Evolutionary conservation across 768 basidiomycete species (phyloP), one percentile per base, ranked within the genome.

Genomic region (Leccinellum rugosiceps): DNA sequence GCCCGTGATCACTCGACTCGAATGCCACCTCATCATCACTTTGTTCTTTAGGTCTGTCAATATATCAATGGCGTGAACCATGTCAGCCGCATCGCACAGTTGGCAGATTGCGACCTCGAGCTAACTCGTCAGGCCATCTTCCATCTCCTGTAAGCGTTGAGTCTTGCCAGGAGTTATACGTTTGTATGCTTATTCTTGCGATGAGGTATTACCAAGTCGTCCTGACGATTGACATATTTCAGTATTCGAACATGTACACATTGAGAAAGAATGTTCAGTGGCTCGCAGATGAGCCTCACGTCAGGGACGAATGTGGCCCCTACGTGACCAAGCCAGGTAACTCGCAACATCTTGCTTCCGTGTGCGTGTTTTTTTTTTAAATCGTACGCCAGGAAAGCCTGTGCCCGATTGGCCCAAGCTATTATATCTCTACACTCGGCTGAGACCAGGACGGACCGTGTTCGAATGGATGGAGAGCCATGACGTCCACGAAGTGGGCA

Each of bases 211-310:
- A 98, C 69, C 93, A 97, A 75, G 94, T 95, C 43, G 86, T 97
- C 62, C 94, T 98, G 90, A 90, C 87, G 60, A 85, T 95, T 54
- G 97, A 99, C 75, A 92, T 98, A 45, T 99, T 99, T 71, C 95
- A 97, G 71, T 96, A 89, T 71, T 94, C 94, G 15, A 98, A 98
- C 72, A 93, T 96, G 87, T 99, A 99, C 69, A 94, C 93, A 1
- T 78, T 94, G 26, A 84, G 89, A 52, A 91, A 89, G 63, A 88
- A 86, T 59, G 84, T 97, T 23, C 87, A 93, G 63, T 92, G 89
- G 82, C 83, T 97, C 32, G 92, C 90, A 14, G 84, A 90, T 50
- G 92, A 95, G 68, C 73, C 79, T 4, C 88, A 92, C 66, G 92
- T 98, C 49, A 85, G 84, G 56, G 80, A 86, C 14, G 96, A 99